Evolutionary conservation across 768 basidiomycete species (phyloP).

Genomic region (Imleria badia): DNA sequence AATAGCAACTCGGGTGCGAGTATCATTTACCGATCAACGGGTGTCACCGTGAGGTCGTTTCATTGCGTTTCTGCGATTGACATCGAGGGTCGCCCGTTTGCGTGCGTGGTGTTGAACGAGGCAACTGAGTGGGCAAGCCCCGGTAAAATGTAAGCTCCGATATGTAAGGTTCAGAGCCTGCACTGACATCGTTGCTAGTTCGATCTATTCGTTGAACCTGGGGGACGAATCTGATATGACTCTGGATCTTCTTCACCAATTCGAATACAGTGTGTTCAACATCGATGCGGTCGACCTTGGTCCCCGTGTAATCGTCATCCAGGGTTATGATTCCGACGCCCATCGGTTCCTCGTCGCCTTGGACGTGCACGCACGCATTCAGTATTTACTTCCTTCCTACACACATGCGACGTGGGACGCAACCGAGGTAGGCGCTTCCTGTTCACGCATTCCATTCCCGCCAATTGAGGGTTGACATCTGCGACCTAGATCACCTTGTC

Average conservation of each 20-base stretch:
- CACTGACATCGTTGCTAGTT: conserved; percentile 6
- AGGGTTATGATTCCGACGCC: background rate
- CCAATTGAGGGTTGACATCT: background rate
- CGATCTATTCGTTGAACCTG: conserved; percentile 9
- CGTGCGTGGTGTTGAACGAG: conserved; percentile 15
- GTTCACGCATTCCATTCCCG: background rate
- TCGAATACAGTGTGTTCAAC: background rate
- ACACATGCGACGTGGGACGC: background rate
- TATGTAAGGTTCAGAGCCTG: background rate
- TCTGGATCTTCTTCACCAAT: conserved; percentile 15
- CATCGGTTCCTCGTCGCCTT: conserved; percentile 4
- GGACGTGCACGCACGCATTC: conserved; percentile 13
- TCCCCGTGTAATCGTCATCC: conserved; percentile 13
- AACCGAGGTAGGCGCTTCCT: background rate
- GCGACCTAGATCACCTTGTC: background rate
- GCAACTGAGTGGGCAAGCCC: background rate
- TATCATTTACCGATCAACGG: conserved; percentile 8
- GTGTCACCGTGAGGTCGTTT: background rate
- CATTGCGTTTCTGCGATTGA: conserved; percentile 12
- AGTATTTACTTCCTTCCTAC: background rate
- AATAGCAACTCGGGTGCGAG: background rate
- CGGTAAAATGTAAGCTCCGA: conserved; percentile 3
- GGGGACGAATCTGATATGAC: background rate
- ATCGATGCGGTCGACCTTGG: background rate
- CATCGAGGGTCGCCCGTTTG: conserved; percentile 13